Evolutionary conservation across 805 yeast genomes (phyloP).

Genomic region (Spathaspora arborariae): DNA sequence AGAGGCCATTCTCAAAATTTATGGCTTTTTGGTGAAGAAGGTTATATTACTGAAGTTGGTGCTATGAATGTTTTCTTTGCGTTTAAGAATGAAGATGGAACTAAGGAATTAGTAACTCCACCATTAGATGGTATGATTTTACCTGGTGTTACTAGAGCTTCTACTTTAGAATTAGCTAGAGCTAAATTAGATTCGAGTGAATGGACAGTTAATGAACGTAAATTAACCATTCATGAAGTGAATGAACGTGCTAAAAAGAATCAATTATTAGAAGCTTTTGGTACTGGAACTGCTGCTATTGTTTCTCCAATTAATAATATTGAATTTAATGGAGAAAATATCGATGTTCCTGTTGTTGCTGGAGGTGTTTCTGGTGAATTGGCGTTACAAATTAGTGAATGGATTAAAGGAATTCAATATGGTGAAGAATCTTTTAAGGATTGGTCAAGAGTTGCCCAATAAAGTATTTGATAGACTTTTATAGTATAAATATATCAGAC

Average conservation of each 20-base stretch:
- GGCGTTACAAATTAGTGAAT: slow-evolving; percentile 71
- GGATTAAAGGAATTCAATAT: slow-evolving; percentile 90
- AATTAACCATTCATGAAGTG: slow-evolving; percentile 77
- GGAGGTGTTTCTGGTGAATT: slow-evolving; percentile 81
- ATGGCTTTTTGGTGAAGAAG: slow-evolving; percentile 93
- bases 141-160: slow-evolving; percentile 95
- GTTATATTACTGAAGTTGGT: slow-evolving; percentile 89
- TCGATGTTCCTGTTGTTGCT: slow-evolving; percentile 67
- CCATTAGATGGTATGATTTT: slow-evolving; percentile 96
- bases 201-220: slow-evolving; percentile 84
- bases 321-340: slow-evolving; percentile 71
- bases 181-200: slow-evolving; percentile 68
- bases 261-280: slow-evolving; percentile 89
- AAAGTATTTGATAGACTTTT: slow-evolving; percentile 3
- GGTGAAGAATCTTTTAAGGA: slow-evolving; percentile 67
- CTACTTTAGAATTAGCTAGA: slow-evolving; percentile 73
- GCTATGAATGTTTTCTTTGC: slow-evolving; percentile 95
- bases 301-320: slow-evolving; percentile 90
- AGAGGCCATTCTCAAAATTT: slow-evolving; percentile 94
- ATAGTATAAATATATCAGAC: neutral
- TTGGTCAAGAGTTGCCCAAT: slow-evolving; percentile 44
- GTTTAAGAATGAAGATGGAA: slow-evolving; percentile 76
- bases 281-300: slow-evolving; percentile 96
- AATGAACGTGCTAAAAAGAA: slow-evolving; percentile 74
- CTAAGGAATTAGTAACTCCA: slow-evolving; percentile 89